Conservation (phyloP, 1,284 basidiomycete genomes). For the Cutaneotrichosporon mucoides region DNA sequence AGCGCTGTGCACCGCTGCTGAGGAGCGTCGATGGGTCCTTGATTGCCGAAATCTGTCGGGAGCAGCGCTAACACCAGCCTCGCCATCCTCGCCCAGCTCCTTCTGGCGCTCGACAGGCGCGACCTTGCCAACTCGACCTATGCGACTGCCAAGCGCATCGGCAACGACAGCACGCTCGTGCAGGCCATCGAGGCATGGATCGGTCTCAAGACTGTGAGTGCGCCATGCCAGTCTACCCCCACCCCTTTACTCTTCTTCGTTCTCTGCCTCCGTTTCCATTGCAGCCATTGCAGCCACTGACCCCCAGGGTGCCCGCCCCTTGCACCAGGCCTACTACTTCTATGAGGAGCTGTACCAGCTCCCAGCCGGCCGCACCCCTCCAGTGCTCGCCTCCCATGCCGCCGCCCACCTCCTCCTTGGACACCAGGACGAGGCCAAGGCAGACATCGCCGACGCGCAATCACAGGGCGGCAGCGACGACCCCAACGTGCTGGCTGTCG, state of each 20-base stretch:
- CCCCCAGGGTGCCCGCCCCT: slow-evolving; percentile 45
- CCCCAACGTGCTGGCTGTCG: slow-evolving; percentile 69
- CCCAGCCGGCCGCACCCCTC: slow-evolving; percentile 68
- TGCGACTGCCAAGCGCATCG: slow-evolving; percentile 72
- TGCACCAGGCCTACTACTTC: slow-evolving; percentile 69
- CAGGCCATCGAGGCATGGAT: slow-evolving; percentile 86
- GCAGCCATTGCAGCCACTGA: too few species aligned
- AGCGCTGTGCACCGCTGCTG: too few species aligned
- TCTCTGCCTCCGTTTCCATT: too few species aligned
- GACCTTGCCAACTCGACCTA: slow-evolving; percentile 83
- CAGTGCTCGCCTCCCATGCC: slow-evolving; percentile 72
- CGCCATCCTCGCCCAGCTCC: slow-evolving; percentile 74
- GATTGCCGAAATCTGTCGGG: too few species aligned
- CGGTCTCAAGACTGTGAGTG: slow-evolving; percentile 60
- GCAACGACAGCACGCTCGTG: slow-evolving; percentile 81
- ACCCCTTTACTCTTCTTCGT: too few species aligned
- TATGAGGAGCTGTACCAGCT: slow-evolving; percentile 88
- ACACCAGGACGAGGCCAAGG: slow-evolving; percentile 74
- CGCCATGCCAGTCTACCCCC: too few species aligned
- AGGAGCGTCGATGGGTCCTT: too few species aligned
- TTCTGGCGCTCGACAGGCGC: slow-evolving; percentile 74
- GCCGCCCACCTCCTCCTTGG: slow-evolving; percentile 76
- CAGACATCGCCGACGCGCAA: slow-evolving; percentile 74
- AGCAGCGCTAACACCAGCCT: slow-evolving; percentile 54
- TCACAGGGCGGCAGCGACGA: slow-evolving; percentile 55